Conservation (phyloP, 768 basidiomycete genomes). For the Collybiopsis confluens region DNA sequence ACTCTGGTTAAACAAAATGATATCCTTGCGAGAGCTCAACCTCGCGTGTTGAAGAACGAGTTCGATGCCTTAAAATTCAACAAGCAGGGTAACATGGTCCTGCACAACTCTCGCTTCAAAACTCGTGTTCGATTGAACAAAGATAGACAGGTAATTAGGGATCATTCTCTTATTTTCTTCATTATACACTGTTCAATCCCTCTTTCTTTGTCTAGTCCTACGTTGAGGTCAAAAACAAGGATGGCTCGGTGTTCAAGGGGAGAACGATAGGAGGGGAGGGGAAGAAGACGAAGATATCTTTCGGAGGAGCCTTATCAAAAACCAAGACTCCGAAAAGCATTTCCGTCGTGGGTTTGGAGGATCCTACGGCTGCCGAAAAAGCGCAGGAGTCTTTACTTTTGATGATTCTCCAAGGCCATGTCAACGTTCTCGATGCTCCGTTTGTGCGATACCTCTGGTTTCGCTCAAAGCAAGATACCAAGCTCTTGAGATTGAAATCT, state of each 20-base stretch:
- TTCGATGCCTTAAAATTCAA: constrained; percentile 22
- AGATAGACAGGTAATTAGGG: constrained; percentile 29
- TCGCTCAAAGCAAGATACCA: no score
- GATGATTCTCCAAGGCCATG: constrained; percentile 26
- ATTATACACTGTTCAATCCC: no score
- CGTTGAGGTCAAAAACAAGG: constrained; percentile 30
- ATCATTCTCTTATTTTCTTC: no score
- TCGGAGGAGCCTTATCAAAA: constrained; percentile 17
- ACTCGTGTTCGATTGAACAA: constrained; percentile 26
- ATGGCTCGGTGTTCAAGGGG: constrained; percentile 28
- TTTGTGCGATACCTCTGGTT: constrained; percentile 41
- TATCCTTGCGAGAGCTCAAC: constrained; percentile 26
- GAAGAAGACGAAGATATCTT: constrained; percentile 32
- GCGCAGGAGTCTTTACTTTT: constrained; percentile 35
- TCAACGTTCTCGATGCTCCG: constrained; percentile 20
- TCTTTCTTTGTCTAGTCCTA: constrained; percentile 19
- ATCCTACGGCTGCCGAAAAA: constrained; percentile 33
- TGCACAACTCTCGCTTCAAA: constrained; percentile 39
- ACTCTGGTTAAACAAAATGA: constrained; percentile 27
- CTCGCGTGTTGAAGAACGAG: constrained; percentile 29
- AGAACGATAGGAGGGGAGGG: constrained; percentile 27
- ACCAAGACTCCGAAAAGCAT: constrained; percentile 24
- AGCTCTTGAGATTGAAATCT: constrained; percentile 9
- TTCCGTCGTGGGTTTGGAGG: constrained; percentile 37
- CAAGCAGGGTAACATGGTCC: constrained; percentile 23